A percentile compares a stretch with the other conserved stretches of the same genome.
These are phyloP conservation scores for Diplodia intermedia DNA, from an alignment of 2,329 filamentous ascomycete genomes.

Conservation along the genomic window DNA sequence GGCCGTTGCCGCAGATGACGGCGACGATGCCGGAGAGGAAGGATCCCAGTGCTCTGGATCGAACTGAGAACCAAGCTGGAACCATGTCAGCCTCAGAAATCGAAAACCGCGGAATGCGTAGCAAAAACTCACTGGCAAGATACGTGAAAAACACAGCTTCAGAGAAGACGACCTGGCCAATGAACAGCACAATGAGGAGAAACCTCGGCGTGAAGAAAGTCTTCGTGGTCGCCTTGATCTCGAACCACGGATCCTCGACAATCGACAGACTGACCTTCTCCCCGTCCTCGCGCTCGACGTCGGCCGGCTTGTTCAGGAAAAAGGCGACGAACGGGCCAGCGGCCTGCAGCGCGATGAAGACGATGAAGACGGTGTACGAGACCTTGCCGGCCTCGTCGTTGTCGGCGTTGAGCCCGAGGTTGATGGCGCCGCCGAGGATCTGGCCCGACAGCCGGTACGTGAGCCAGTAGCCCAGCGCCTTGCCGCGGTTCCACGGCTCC, in stretches of 20 bases:
- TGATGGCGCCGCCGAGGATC: constrained; percentile 74
- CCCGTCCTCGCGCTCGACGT: constrained; percentile 71
- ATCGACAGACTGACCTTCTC: constrained; percentile 67
- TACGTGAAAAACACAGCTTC: constrained; percentile 78
- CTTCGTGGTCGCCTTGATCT: constrained; percentile 65
- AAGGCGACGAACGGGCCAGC: constrained; percentile 68
- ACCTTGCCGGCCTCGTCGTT: constrained; percentile 67
- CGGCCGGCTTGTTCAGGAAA: constrained; percentile 65
- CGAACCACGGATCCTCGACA: constrained; percentile 61
- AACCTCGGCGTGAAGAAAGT: constrained; percentile 68
- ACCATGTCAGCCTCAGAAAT: not conserved
- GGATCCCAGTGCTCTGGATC: constrained; percentile 71
- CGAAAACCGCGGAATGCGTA: accelerated
- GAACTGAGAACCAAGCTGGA: constrained; percentile 71
- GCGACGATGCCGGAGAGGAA: constrained; percentile 73
- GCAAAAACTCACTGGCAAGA: constrained; percentile 51
- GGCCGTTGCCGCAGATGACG: constrained; percentile 68
- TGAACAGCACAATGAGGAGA: constrained; percentile 69
- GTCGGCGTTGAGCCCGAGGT: constrained; percentile 69
- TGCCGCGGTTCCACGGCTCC: constrained; percentile 48
- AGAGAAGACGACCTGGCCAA: constrained; percentile 73
- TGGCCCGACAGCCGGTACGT: constrained; percentile 67
- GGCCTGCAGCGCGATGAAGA: constrained; percentile 75
- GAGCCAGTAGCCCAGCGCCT: constrained; percentile 70
- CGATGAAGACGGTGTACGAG: constrained; percentile 70